Percentiles rank a stretch among this genome's conserved stretches.
phyloP scores from a whole-genome alignment of 257 asterid genomes.

The Craterostigma plantagineum region DNA sequence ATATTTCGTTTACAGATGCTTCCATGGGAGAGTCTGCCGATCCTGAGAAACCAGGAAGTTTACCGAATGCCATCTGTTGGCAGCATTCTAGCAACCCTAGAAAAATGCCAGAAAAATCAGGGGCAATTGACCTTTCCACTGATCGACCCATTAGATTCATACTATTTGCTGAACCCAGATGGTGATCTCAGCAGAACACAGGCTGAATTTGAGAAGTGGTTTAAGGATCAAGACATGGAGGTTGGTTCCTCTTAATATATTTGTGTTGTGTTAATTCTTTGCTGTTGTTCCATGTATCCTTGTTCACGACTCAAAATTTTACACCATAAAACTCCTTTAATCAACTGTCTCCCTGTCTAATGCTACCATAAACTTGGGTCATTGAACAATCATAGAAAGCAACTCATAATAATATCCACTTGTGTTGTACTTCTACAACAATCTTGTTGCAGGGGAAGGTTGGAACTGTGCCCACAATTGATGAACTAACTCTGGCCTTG shows the following conservation, averaged over 20 bases:
- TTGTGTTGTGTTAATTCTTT: neutral
- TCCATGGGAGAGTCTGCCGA: conserved; percentile 92
- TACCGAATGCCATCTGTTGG: conserved; percentile 91
- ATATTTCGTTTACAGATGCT: conserved; percentile 54
- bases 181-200: conserved; percentile 83
- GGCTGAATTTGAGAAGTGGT: conserved; percentile 68
- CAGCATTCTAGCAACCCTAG: conserved; percentile 52
- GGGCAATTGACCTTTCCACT: conserved; percentile 29
- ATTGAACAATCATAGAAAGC: too few species aligned
- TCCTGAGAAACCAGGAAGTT: conserved; percentile 69
- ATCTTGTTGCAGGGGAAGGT: conserved; percentile 45
- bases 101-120: conserved; percentile 24
- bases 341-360: too few species aligned
- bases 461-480: conserved; percentile 61
- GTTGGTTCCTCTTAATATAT: conserved; percentile 18
- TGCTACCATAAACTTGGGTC: too few species aligned
- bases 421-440: conserved; percentile 8
- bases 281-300: too few species aligned
- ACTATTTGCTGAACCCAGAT: conserved; percentile 74
- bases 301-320: too few species aligned
- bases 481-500: conserved; percentile 57
- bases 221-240: conserved; percentile 67
- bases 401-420: too few species aligned
- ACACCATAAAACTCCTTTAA: too few species aligned
- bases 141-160: conserved; percentile 84